Evolutionary conservation across 202 grass and related monocot species (phyloP).

Genomic region (Musa balbisiana): DNA sequence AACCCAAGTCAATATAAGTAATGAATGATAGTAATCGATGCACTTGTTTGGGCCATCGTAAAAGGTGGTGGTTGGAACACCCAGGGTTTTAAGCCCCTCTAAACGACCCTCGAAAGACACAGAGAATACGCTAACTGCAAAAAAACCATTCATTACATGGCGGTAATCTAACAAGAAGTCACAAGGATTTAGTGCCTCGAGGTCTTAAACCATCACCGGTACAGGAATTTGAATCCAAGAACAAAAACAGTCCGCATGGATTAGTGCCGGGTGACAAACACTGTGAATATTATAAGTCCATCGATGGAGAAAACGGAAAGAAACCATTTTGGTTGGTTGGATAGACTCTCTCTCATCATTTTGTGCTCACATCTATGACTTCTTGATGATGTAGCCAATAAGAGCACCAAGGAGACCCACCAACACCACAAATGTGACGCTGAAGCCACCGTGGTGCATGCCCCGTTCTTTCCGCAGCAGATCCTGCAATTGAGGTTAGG

Average conservation of each 20-base stretch:
- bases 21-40: too few species aligned
- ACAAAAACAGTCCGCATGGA: background rate
- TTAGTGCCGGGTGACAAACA: background rate
- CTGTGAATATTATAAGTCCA: background rate
- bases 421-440: slow-evolving; percentile 61
- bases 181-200: background rate
- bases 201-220: background rate
- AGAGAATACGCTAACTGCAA: too few species aligned
- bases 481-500: slow-evolving; percentile 36
- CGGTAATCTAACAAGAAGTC: background rate
- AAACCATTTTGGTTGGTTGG: background rate
- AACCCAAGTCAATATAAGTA: too few species aligned
- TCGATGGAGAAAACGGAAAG: background rate
- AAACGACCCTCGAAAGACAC: too few species aligned
- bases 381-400: slow-evolving; percentile 75
- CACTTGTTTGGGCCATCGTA: too few species aligned
- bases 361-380: slow-evolving; percentile 31
- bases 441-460: slow-evolving; percentile 48
- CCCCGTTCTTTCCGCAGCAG: slow-evolving; percentile 61
- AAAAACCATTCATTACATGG: too few species aligned
- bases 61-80: too few species aligned
- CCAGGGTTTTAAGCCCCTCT: too few species aligned
- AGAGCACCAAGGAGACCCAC: slow-evolving; percentile 64
- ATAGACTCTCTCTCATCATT: background rate
- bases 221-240: background rate